These are phyloP conservation scores for Mycena floridula DNA, from an alignment of 768 basidiomycete species.

Conservation along the genomic window DNA sequence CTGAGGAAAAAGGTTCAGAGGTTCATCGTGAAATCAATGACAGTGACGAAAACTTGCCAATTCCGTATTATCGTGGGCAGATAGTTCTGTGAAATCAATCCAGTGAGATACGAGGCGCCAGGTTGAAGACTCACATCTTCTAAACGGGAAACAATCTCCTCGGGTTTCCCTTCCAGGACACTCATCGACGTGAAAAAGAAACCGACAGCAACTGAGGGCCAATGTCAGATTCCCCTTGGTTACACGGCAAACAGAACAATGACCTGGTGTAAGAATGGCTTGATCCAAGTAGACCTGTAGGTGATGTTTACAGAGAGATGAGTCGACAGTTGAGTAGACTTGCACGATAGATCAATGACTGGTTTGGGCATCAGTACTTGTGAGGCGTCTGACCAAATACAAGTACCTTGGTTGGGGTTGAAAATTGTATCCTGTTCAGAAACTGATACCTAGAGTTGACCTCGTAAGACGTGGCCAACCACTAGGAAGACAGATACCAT, in stretches of 20 bases:
- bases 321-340: conserved; percentile 13
- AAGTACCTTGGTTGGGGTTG: conserved; percentile 50
- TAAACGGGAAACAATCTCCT: conserved; percentile 41
- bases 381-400: too few relatives aligned
- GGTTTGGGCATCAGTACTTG: too few relatives aligned
- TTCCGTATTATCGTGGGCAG: conserved; percentile 69
- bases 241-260: conserved; percentile 5
- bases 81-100: conserved; percentile 43
- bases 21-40: conserved; percentile 1
- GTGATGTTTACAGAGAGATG: background rate
- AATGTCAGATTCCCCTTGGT: background rate
- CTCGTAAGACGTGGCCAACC: too few relatives aligned
- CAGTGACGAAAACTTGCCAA: conserved; percentile 48
- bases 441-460: too few relatives aligned
- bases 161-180: conserved; percentile 66
- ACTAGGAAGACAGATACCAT: too few relatives aligned
- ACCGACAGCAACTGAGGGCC: conserved; percentile 32
- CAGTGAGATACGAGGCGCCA: background rate
- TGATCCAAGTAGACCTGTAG: conserved; percentile 79
- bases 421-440: conserved; percentile 66
- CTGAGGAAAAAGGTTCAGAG: too few relatives aligned
- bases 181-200: conserved; percentile 72
- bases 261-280: conserved; percentile 66
- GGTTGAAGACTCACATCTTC: conserved; percentile 29
- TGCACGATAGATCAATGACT: conserved; percentile 64